phyloP scores from a whole-genome alignment of 2,329 filamentous ascomycete species.

The Monosporascus sp. region DNA sequence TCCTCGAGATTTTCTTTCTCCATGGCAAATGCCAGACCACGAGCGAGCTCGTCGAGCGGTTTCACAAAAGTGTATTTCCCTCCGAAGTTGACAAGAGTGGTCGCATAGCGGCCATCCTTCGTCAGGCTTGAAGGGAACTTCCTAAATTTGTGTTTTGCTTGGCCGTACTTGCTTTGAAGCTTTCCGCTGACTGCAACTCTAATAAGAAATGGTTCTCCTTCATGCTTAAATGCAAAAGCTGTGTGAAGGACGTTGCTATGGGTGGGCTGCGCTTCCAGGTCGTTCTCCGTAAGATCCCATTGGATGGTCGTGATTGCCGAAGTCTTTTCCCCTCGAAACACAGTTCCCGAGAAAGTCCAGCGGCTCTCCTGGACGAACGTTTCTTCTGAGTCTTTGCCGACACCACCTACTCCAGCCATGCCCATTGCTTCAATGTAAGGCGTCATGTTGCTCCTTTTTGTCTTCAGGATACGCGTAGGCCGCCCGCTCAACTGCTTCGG shows the following conservation, averaged over 20 bases:
- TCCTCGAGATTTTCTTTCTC: slow-evolving; percentile 10
- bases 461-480: slow-evolving; percentile 6
- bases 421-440: slow-evolving; percentile 14
- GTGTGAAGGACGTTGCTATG: slow-evolving; percentile 23
- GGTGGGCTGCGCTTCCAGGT: slow-evolving; percentile 17
- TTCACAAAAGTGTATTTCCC: slow-evolving; percentile 10
- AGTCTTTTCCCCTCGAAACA: slow-evolving; percentile 8
- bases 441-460: slow-evolving; percentile 6
- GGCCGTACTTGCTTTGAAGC: slow-evolving; percentile 17
- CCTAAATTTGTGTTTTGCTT: slow-evolving; percentile 12
- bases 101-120: slow-evolving; percentile 8
- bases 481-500: slow-evolving; percentile 17
- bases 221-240: slow-evolving; percentile 25
- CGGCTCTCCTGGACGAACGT: slow-evolving; percentile 10
- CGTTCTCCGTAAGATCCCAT: slow-evolving; percentile 25
- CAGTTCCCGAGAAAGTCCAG: slow-evolving; percentile 20
- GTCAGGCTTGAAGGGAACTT: slow-evolving; percentile 10
- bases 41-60: slow-evolving; percentile 16
- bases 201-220: slow-evolving; percentile 23
- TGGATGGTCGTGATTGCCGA: slow-evolving; percentile 19
- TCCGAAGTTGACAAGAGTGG: slow-evolving; percentile 19
- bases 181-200: slow-evolving; percentile 23
- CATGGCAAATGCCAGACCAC: slow-evolving; percentile 15
- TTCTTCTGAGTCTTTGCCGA: slow-evolving; percentile 15
- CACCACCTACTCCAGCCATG: slow-evolving; percentile 14